These are phyloP conservation scores for Elaeis guineensis DNA, from an alignment of 176 grass and related monocot species.

Conservation along the genomic window DNA sequence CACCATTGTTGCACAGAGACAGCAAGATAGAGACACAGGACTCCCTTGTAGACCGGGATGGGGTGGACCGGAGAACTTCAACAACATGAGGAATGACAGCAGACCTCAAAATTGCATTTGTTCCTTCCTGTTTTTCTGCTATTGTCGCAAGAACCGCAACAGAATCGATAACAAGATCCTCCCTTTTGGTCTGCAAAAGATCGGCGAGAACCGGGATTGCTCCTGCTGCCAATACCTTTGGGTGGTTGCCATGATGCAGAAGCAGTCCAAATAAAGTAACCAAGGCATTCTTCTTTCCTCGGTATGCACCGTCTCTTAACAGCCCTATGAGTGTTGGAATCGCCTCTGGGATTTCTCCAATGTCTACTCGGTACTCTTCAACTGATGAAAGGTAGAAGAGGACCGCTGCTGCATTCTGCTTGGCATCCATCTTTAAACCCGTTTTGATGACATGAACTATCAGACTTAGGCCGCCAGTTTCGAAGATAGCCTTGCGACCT, in stretches of 20 bases:
- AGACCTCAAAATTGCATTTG: constrained; percentile 29
- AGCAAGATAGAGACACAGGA: constrained; percentile 49
- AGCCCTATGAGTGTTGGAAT: constrained; percentile 55
- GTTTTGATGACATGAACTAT: constrained; percentile 47
- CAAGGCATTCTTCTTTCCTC: constrained; percentile 59
- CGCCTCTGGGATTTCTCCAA: constrained; percentile 49
- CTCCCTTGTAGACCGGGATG: constrained; percentile 40
- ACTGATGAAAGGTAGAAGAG: constrained; percentile 75
- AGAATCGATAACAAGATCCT: constrained; percentile 43
- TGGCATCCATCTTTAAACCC: constrained; percentile 32
- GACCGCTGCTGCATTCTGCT: constrained; percentile 72
- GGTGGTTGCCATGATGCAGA: constrained; percentile 21
- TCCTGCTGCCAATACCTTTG: constrained; percentile 34
- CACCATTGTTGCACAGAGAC: constrained; percentile 49
- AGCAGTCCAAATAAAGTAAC: constrained; percentile 56
- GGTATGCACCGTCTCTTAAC: constrained; percentile 34
- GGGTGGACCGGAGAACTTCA: constrained; percentile 36
- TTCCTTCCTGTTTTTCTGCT: constrained; percentile 33
- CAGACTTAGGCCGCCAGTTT: constrained; percentile 45
- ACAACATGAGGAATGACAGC: constrained; percentile 33
- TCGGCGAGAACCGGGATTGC: constrained; percentile 33
- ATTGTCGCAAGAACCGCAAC: constrained; percentile 49
- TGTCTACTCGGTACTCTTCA: constrained; percentile 51
- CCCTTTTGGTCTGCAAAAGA: constrained; percentile 24
- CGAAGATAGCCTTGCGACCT: constrained; percentile 41